A percentile compares a stretch with the other conserved stretches of the same genome.
phyloP scores from a whole-genome alignment of 164 flowering plant genomes.

The Berberis thunbergii region DNA sequence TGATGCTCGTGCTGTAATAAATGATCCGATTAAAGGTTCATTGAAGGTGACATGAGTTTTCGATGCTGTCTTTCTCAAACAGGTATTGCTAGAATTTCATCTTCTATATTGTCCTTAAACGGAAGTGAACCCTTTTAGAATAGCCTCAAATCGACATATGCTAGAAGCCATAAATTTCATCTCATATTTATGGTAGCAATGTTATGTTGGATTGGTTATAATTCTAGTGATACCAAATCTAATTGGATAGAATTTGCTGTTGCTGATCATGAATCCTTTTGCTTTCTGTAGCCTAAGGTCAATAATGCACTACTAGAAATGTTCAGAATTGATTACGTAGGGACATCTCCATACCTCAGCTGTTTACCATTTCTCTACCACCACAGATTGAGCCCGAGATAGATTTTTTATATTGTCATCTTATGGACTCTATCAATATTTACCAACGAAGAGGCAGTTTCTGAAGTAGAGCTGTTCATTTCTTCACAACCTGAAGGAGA shows the following conservation, averaged over 20 bases:
- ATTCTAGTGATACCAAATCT: neutral
- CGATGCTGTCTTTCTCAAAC: slow-evolving; percentile 89
- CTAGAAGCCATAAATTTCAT: too few relatives aligned
- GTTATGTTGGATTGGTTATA: too few relatives aligned
- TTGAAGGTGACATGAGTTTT: slow-evolving; percentile 91
- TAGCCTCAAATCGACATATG: too few relatives aligned
- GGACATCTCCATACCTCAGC: slow-evolving; percentile 57
- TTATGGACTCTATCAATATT: slow-evolving; percentile 85
- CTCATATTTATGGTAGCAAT: too few relatives aligned
- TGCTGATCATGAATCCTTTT: neutral
- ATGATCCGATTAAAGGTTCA: slow-evolving; percentile 77
- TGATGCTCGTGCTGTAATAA: slow-evolving; percentile 48
- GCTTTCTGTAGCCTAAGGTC: slow-evolving; percentile 59
- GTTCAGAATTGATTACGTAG: slow-evolving; percentile 80
- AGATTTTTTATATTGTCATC: slow-evolving; percentile 73
- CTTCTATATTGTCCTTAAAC: neutral
- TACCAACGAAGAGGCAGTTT: slow-evolving; percentile 84
- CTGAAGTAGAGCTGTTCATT: slow-evolving; percentile 77
- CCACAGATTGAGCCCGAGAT: slow-evolving; percentile 69
- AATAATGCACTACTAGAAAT: slow-evolving; percentile 73
- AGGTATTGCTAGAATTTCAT: slow-evolving; percentile 30
- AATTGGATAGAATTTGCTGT: neutral
- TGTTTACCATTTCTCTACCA: slow-evolving; percentile 66
- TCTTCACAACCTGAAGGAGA: slow-evolving; percentile 71
- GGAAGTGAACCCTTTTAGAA: too few relatives aligned